A percentile compares a stretch with the other conserved stretches of the same genome.
Conservation (phyloP, 139 green algal genomes). For the Ulvella scutata region DNA sequence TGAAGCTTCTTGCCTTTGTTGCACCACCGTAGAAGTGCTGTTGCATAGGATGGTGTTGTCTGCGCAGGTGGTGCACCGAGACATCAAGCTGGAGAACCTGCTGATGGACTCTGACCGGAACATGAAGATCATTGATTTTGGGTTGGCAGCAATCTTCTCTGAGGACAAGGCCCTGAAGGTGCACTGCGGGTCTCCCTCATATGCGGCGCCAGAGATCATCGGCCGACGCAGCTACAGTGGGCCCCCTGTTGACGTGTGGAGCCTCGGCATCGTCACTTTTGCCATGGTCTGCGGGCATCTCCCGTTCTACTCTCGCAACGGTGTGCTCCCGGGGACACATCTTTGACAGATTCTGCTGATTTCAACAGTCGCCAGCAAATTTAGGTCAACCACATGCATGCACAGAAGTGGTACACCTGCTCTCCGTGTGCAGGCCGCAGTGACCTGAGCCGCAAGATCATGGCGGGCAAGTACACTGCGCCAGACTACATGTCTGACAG, state of each 20-base stretch:
- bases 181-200: conserved; percentile 43
- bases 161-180: conserved; percentile 34
- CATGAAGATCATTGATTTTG: conserved; percentile 68
- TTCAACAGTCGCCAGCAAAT: too few species aligned
- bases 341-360: too few species aligned
- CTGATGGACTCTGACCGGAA: conserved; percentile 43
- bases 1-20: too few species aligned
- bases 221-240: conserved; percentile 39
- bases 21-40: too few species aligned
- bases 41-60: not conserved
- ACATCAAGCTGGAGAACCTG: conserved; percentile 87
- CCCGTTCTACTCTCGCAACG: conserved; percentile 53
- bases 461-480: conserved; percentile 34
- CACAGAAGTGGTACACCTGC: not conserved
- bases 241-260: conserved; percentile 60
- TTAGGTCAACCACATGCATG: too few species aligned
- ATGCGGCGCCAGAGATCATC: conserved; percentile 52
- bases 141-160: conserved; percentile 39
- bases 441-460: conserved; percentile 61
- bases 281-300: conserved; percentile 67
- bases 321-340: too few species aligned
- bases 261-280: conserved; percentile 70
- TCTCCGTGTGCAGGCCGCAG: not conserved
- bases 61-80: conserved; percentile 35
- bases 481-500: conserved; percentile 28